Conservation (phyloP, 2,329 filamentous ascomycete species). For the Penicillium sp. region DNA sequence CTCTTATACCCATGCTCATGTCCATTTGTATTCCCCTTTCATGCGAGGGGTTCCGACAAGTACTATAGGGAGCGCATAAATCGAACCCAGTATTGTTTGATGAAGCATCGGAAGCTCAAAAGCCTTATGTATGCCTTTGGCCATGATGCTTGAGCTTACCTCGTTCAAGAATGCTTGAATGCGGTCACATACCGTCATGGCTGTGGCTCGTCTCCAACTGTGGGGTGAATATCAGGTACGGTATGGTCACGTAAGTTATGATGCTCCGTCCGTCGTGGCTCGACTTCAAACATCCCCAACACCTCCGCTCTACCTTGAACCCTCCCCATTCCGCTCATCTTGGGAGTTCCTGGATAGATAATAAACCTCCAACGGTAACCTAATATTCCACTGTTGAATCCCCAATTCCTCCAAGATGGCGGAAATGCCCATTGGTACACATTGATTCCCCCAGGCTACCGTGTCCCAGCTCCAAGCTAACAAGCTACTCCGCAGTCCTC, state of each 20-base stretch:
- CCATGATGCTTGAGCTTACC: not conserved
- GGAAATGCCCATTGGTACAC: slow-evolving; percentile 51
- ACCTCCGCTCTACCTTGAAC: slow-evolving; percentile 19
- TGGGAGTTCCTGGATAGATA: slow-evolving; percentile 13
- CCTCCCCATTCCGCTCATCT: slow-evolving; percentile 19
- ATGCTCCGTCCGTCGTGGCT: slow-evolving; percentile 25
- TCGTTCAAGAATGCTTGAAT: slow-evolving; percentile 1
- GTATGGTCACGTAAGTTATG: slow-evolving; percentile 31
- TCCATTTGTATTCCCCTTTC: not conserved
- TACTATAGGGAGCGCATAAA: not conserved
- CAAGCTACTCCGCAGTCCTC: slow-evolving; percentile 67
- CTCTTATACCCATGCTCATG: not conserved
- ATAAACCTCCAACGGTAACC: not conserved
- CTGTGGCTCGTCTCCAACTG: slow-evolving; percentile 11
- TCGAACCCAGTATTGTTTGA: not conserved
- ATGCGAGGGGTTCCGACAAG: not conserved
- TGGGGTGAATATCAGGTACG: slow-evolving; percentile 21
- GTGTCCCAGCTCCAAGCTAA: slow-evolving; percentile 27
- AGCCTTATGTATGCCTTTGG: not conserved
- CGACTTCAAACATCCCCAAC: slow-evolving; percentile 21
- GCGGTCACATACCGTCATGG: slow-evolving; percentile 20
- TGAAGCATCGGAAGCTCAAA: not conserved
- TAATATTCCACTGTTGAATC: slow-evolving; percentile 3
- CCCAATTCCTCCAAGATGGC: slow-evolving; percentile 40
- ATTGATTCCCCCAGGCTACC: slow-evolving; percentile 18